These are phyloP conservation scores for Cystobasidium pallidum DNA, from an alignment of 1,284 basidiomycete species.

Conservation along the genomic window DNA sequence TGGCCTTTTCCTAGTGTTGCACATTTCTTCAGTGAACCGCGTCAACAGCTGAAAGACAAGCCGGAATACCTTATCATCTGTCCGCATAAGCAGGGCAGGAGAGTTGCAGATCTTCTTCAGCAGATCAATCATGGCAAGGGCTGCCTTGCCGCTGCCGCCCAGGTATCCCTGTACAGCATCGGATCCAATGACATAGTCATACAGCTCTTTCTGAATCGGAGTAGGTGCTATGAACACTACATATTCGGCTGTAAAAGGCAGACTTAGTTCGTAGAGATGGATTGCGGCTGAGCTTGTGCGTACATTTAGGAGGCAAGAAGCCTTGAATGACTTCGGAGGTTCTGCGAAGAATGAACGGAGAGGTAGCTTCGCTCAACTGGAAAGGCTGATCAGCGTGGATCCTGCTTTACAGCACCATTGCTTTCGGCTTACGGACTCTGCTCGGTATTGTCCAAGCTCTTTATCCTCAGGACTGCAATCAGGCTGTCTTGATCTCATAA, in stretches of 20 bases:
- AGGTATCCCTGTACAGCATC: constrained; percentile 50
- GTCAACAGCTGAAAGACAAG: not conserved
- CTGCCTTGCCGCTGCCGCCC: constrained; percentile 44
- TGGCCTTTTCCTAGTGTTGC: constrained; percentile 52
- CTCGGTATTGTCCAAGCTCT: constrained; percentile 70
- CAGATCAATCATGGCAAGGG: constrained; percentile 54
- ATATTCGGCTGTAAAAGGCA: constrained; percentile 73
- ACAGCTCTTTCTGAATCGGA: constrained; percentile 76
- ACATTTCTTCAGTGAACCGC: not conserved
- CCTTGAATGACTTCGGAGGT: constrained; percentile 78
- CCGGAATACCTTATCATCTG: constrained; percentile 62
- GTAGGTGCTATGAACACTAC: constrained; percentile 88
- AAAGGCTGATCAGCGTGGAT: not conserved
- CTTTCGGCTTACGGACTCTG: constrained; percentile 35
- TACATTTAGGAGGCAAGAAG: constrained; percentile 88
- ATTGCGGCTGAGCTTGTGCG: constrained; percentile 52
- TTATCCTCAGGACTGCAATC: constrained; percentile 71
- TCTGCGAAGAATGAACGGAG: constrained; percentile 86
- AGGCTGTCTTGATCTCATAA: constrained; percentile 81
- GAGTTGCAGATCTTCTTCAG: constrained; percentile 88
- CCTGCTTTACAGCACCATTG: too few relatives aligned
- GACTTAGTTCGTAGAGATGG: not conserved
- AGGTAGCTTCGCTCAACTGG: constrained; percentile 75
- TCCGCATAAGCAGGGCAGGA: constrained; percentile 78
- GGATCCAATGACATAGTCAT: constrained; percentile 64